Conservation (phyloP, 257 asterid species). For the Solanum etuberosum region DNA sequence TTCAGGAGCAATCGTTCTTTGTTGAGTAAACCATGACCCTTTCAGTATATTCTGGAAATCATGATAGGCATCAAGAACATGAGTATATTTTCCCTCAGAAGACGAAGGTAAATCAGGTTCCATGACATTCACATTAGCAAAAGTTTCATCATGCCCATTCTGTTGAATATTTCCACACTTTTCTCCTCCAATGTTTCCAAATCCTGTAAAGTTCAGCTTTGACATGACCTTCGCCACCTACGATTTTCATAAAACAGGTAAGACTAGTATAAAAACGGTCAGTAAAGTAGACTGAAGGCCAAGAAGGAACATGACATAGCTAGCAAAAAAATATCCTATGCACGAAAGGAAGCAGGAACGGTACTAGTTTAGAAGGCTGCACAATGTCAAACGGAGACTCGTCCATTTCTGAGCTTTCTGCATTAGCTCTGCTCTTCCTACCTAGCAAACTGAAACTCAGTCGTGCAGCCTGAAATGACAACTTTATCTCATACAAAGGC, state of each 20-base stretch:
- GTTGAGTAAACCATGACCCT: not conserved
- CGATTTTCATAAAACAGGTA: not conserved
- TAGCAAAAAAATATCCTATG: not conserved
- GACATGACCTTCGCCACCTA: slow-evolving; percentile 41
- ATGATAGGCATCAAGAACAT: not conserved
- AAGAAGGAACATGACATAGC: slow-evolving; percentile 5
- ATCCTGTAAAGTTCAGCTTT: slow-evolving; percentile 29
- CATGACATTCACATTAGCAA: slow-evolving; percentile 4
- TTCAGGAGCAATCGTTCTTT: not conserved
- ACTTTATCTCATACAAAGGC: not conserved
- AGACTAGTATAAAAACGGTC: not conserved
- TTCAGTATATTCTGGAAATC: not conserved
- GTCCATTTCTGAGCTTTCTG: slow-evolving; percentile 17
- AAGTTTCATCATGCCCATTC: slow-evolving; percentile 9
- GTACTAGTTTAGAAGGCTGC: slow-evolving; percentile 26
- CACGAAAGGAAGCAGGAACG: not conserved
- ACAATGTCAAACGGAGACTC: slow-evolving; percentile 7
- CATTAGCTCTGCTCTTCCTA: slow-evolving; percentile 17
- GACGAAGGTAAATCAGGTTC: slow-evolving; percentile 8
- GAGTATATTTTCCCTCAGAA: not conserved
- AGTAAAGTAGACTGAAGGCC: slow-evolving; percentile 9
- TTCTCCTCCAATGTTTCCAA: slow-evolving; percentile 17
- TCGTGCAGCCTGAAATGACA: not conserved
- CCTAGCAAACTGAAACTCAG: slow-evolving; percentile 10
- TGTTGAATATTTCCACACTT: slow-evolving; percentile 13